Conservation (phyloP, 2,329 filamentous ascomycete genomes). For the Calycina herbarum region DNA sequence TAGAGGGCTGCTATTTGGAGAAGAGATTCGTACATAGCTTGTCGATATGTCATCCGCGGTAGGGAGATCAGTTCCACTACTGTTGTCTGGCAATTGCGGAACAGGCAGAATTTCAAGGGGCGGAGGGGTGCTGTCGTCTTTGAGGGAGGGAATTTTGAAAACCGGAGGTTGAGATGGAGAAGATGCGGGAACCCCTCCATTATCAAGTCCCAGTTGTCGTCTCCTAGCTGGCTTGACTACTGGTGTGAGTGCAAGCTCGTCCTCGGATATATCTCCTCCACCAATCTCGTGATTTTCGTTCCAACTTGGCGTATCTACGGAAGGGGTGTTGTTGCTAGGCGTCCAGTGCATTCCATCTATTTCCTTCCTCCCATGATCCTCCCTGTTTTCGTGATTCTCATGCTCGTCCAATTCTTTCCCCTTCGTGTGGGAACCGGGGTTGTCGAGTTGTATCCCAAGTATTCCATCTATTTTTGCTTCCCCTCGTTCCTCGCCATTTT, state of each 20-base stretch:
- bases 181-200: neutral
- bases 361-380: neutral
- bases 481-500: neutral
- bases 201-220: neutral
- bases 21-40: conserved; percentile 42
- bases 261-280: neutral
- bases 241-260: neutral
- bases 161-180: neutral
- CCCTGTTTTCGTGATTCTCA: neutral
- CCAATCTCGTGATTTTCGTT: neutral
- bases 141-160: neutral
- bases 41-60: conserved; percentile 41
- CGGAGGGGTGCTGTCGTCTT: neutral
- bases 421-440: neutral
- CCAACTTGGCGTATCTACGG: neutral
- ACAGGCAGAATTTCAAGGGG: neutral
- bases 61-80: neutral
- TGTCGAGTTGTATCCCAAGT: neutral
- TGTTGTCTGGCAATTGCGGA: neutral
- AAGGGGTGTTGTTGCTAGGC: neutral
- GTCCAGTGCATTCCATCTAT: neutral
- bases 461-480: neutral
- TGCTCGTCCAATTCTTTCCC: neutral
- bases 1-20: conserved; percentile 36
- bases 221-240: neutral